A percentile compares a stretch with the other conserved stretches of the same genome.
These are phyloP conservation scores for Raffaelea deltoideospora DNA, from an alignment of 2,329 filamentous ascomycete species.

Conservation along the genomic window DNA sequence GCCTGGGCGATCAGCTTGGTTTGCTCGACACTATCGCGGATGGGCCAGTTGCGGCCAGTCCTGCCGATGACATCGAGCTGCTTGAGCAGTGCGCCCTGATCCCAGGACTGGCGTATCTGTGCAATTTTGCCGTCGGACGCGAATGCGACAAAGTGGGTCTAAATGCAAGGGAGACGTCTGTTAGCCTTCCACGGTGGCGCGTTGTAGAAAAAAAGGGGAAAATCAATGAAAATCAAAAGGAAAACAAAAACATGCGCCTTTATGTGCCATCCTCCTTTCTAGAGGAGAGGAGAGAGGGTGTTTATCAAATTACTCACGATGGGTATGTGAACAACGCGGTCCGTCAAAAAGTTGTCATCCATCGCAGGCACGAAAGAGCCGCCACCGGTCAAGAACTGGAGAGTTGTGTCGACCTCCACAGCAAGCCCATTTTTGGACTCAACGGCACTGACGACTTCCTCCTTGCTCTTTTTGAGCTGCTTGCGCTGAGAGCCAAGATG, in stretches of 20 bases:
- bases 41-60: slow-evolving; percentile 86
- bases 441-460: slow-evolving; percentile 59
- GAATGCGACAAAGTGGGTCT: slow-evolving; percentile 85
- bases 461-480: slow-evolving; percentile 68
- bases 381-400: slow-evolving; percentile 70
- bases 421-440: slow-evolving; percentile 57
- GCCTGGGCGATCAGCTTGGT: slow-evolving; percentile 56
- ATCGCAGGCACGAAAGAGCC: slow-evolving; percentile 77
- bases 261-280: neutral
- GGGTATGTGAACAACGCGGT: slow-evolving; percentile 63
- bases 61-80: slow-evolving; percentile 87
- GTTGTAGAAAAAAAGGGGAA: slow-evolving; percentile 1
- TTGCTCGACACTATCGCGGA: slow-evolving; percentile 76
- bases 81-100: slow-evolving; percentile 84
- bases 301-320: slow-evolving; percentile 45
- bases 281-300: neutral
- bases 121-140: slow-evolving; percentile 61
- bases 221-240: neutral
- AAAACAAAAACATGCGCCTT: neutral
- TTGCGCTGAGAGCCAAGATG: slow-evolving; percentile 59
- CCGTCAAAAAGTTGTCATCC: slow-evolving; percentile 86
- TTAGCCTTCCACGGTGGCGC: slow-evolving; percentile 3
- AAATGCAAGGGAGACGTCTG: neutral
- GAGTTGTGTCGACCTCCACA: slow-evolving; percentile 63
- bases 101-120: slow-evolving; percentile 86